Evolutionary conservation across 2,329 filamentous ascomycete species (phyloP).

Genomic region (Botryotinia globosa): DNA sequence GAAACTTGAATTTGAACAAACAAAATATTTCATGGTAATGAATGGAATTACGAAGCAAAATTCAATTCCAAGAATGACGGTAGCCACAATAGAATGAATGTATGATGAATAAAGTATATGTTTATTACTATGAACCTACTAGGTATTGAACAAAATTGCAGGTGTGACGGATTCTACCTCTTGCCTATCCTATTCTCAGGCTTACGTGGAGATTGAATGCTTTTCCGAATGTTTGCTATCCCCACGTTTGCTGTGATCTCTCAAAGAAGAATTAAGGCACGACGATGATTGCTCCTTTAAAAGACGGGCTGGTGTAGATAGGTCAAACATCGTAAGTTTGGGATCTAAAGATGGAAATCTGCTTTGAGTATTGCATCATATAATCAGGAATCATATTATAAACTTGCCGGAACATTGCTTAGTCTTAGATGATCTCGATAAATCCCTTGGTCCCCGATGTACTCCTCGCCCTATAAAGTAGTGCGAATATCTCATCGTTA

Average conservation of each 20-base stretch:
- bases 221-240: background rate
- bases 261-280: background rate
- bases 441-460: background rate
- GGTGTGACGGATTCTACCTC: background rate
- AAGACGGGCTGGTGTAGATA: background rate
- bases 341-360: background rate
- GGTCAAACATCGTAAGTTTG: background rate
- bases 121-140: background rate
- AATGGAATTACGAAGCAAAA: background rate
- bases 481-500: background rate
- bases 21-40: background rate
- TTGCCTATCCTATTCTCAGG: background rate
- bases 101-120: background rate
- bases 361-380: constrained; percentile 1
- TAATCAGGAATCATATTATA: background rate
- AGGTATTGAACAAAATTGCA: background rate
- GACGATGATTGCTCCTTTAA: background rate
- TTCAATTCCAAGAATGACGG: background rate
- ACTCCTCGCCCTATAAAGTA: background rate
- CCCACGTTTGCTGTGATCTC: background rate
- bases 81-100: background rate
- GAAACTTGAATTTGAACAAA: background rate
- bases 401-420: constrained; percentile 11
- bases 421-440: background rate
- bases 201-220: background rate